Percentiles rank a stretch among this genome's conserved stretches.
These are phyloP conservation scores for Solanum ahanhuiri DNA, from an alignment of 257 asterid species.

Conservation along the genomic window DNA sequence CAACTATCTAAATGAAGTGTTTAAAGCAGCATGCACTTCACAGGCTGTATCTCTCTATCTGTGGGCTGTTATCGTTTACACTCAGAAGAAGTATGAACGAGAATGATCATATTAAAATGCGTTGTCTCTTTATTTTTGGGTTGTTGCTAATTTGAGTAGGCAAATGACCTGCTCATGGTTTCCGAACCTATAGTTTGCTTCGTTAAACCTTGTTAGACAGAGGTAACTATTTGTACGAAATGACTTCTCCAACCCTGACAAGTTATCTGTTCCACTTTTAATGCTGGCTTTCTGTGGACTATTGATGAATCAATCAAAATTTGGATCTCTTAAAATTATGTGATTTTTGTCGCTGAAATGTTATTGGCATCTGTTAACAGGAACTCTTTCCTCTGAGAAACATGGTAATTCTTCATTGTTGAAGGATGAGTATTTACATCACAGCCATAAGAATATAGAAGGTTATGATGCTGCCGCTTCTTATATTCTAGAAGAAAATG, in stretches of 20 bases:
- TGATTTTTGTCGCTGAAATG: background rate
- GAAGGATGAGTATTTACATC: background rate
- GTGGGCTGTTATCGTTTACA: background rate
- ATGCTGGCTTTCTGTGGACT: background rate
- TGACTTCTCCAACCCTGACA: background rate
- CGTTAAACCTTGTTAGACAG: background rate
- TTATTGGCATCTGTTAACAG: background rate
- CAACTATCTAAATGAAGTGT: background rate
- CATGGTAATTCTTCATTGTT: background rate
- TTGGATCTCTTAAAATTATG: background rate
- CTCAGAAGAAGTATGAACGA: background rate
- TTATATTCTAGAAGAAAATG: background rate
- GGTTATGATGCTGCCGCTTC: background rate
- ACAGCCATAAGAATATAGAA: background rate
- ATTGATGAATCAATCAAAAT: background rate
- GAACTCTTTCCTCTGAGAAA: background rate
- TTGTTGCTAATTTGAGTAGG: background rate
- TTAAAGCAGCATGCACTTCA: background rate
- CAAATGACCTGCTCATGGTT: background rate
- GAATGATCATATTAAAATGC: background rate
- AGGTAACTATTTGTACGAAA: background rate
- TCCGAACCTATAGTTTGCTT: background rate
- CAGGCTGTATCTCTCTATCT: background rate
- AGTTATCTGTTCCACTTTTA: background rate
- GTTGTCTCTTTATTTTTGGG: background rate